Percentiles rank a stretch among this genome's conserved stretches.
Conservation (phyloP, 768 basidiomycete genomes). For the Pisolithus tinctorius region DNA sequence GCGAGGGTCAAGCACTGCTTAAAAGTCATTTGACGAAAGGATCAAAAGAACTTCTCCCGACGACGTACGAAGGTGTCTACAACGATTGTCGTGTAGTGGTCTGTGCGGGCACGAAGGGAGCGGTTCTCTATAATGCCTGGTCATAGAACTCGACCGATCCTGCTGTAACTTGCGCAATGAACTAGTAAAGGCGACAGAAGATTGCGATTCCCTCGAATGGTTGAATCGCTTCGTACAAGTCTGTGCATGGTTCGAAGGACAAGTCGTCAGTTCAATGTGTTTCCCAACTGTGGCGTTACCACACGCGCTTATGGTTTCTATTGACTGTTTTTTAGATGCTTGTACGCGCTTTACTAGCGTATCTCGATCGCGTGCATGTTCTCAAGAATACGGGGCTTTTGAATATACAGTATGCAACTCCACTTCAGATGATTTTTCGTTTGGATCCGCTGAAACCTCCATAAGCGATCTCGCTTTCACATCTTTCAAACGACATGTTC, state of each 20-base stretch:
- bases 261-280: constrained; percentile 43
- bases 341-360: constrained; percentile 57
- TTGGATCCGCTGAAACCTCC: background rate
- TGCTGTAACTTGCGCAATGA: constrained; percentile 33
- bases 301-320: no score
- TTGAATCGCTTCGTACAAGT: constrained; percentile 45
- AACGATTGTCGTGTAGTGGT: constrained; percentile 51
- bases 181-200: constrained; percentile 23
- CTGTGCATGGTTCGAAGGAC: constrained; percentile 58
- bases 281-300: no score
- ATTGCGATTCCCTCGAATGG: constrained; percentile 41
- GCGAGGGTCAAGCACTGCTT: constrained; percentile 31
- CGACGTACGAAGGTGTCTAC: constrained; percentile 54
- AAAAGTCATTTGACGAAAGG: constrained; percentile 35
- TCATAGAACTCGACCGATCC: constrained; percentile 54
- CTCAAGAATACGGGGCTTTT: constrained; percentile 29
- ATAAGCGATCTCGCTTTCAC: constrained; percentile 50
- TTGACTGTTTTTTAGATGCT: constrained; percentile 35
- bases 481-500: constrained; percentile 45
- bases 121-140: constrained; percentile 53
- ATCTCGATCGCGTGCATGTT: constrained; percentile 66
- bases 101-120: constrained; percentile 44
- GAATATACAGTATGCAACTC: constrained; percentile 39
- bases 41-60: constrained; percentile 28
- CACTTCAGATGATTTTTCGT: constrained; percentile 1